A percentile compares a stretch with the other conserved stretches of the same genome.
Evolutionary conservation across 495 filamentous ascomycete genomes (phyloP).

Genomic region (Annulohypoxylon nitens): DNA sequence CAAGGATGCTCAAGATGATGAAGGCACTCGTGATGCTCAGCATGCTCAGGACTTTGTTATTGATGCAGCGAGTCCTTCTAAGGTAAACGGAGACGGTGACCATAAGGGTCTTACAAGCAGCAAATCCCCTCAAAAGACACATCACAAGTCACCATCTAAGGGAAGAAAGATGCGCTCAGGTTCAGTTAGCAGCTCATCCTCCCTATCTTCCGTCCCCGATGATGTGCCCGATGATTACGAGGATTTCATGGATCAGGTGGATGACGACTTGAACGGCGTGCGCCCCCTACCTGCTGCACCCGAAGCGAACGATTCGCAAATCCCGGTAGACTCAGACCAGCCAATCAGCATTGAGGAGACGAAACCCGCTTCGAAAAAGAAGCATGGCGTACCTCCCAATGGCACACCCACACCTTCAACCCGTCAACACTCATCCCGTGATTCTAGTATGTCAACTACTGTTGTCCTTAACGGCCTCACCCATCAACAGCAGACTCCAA

Average conservation of each 20-base stretch:
- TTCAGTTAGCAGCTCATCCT: slow-evolving; percentile 57
- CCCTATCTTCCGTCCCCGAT: slow-evolving; percentile 57
- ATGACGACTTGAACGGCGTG: slow-evolving; percentile 44
- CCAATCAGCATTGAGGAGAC: slow-evolving; percentile 51
- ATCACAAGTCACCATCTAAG: slow-evolving; percentile 29
- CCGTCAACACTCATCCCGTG: slow-evolving; percentile 40
- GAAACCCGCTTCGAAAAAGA: slow-evolving; percentile 55
- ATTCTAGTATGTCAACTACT: slow-evolving; percentile 50
- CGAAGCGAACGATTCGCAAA: slow-evolving; percentile 48
- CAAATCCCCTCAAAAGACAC: slow-evolving; percentile 2
- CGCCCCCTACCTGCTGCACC: slow-evolving; percentile 46
- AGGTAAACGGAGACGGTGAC: slow-evolving; percentile 25
- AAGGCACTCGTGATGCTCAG: too few species aligned
- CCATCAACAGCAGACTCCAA: slow-evolving; percentile 25
- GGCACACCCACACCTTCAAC: slow-evolving; percentile 46
- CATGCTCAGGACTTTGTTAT: slow-evolving; percentile 17
- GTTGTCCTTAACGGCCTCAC: slow-evolving; percentile 41
- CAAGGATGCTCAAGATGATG: too few species aligned
- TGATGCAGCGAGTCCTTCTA: slow-evolving; percentile 12
- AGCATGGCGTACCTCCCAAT: slow-evolving; percentile 49
- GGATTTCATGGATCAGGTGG: slow-evolving; percentile 47
- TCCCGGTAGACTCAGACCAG: slow-evolving; percentile 48
- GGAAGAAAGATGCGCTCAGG: slow-evolving; percentile 42
- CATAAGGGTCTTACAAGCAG: slow-evolving; percentile 33
- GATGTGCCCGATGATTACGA: slow-evolving; percentile 51